These are phyloP conservation scores for Neurospora pannonica DNA, from an alignment of 495 filamentous ascomycete species.

Conservation along the genomic window DNA sequence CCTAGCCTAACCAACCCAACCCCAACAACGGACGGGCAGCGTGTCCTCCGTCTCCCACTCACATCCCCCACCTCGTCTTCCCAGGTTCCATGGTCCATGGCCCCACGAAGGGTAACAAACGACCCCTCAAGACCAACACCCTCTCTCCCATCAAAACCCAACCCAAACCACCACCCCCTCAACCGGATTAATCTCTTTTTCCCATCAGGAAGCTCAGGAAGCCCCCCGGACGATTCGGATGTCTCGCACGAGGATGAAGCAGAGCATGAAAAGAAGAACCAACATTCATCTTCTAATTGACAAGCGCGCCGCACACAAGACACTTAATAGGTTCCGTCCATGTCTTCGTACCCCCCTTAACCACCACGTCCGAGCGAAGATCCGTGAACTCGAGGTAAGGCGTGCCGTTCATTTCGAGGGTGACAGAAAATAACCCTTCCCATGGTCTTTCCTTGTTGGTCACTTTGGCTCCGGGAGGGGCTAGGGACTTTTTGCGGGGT, in stretches of 20 bases:
- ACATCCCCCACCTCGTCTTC: too few species aligned
- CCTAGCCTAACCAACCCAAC: not conserved
- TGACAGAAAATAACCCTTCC: conserved; percentile 33
- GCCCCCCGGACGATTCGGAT: not conserved
- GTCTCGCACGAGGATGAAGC: not conserved
- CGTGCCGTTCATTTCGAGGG: conserved; percentile 26
- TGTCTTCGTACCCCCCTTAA: conserved; percentile 30
- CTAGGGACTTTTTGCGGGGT: conserved; percentile 7
- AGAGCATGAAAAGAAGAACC: not conserved
- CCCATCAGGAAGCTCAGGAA: not conserved
- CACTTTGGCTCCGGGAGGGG: not conserved
- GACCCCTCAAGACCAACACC: too few species aligned
- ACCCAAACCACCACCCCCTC: not conserved
- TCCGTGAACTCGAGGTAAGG: conserved; percentile 34
- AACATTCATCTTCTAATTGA: conserved; percentile 20
- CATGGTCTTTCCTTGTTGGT: conserved; percentile 27
- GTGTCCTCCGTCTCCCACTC: too few species aligned
- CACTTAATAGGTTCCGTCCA: conserved; percentile 38
- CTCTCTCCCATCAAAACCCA: too few species aligned
- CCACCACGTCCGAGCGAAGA: conserved; percentile 26
- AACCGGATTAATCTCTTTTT: not conserved
- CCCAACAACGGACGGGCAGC: not conserved
- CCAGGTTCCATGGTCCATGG: too few species aligned
- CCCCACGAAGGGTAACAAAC: too few species aligned
- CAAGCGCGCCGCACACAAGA: conserved; percentile 30